Percentiles rank a stretch among this genome's conserved stretches.
These are phyloP conservation scores for Fusarium redolens DNA, from an alignment of 2,329 filamentous ascomycete genomes.

Conservation along the genomic window DNA sequence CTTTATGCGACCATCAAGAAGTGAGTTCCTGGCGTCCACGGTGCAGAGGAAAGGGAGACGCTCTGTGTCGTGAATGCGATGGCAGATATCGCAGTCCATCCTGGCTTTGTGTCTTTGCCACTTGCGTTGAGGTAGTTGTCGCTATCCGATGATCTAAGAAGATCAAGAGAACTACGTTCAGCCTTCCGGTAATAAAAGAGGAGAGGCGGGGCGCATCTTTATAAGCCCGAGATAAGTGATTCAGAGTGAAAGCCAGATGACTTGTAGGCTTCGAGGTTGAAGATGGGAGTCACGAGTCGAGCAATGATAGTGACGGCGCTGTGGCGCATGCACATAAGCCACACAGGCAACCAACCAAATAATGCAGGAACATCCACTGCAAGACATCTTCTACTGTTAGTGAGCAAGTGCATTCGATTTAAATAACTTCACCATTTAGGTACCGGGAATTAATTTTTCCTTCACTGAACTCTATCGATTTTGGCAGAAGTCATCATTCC, in stretches of 20 bases:
- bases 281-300: conserved; percentile 43
- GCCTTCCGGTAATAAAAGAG: conserved; percentile 11
- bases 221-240: conserved; percentile 18
- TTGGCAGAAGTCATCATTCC: not conserved
- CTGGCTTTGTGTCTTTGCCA: conserved; percentile 40
- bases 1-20: conserved; percentile 74
- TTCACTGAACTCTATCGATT: not conserved
- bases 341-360: conserved; percentile 40
- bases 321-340: conserved; percentile 42
- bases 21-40: conserved; percentile 74
- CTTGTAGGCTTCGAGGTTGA: conserved; percentile 40
- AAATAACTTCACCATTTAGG: not conserved
- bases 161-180: conserved; percentile 3
- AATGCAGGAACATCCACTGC: conserved; percentile 16
- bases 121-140: conserved; percentile 4
- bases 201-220: conserved; percentile 22
- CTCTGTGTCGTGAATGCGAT: conserved; percentile 64
- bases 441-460: no score
- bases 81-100: conserved; percentile 79
- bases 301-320: conserved; percentile 27
- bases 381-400: not conserved
- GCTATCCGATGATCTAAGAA: conserved; percentile 8
- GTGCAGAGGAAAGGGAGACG: conserved; percentile 74
- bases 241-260: conserved; percentile 39
- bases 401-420: conserved; percentile 5